Evolutionary conservation across 305 asterid species (phyloP).

Genomic region (Fraxinus dipetala): DNA sequence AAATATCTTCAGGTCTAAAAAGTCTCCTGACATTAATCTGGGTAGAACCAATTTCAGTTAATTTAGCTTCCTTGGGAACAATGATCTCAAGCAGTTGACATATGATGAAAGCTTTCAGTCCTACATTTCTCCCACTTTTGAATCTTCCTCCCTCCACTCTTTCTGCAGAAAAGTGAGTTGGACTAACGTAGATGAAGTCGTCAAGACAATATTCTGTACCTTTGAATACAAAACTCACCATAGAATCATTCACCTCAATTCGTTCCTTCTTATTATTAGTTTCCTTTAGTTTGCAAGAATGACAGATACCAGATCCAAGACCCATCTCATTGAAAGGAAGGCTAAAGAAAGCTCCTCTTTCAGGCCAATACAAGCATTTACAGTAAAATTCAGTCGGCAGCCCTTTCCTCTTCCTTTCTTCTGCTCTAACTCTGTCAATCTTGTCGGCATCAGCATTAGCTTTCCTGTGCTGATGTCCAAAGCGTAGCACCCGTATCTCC

Average conservation of each 20-base stretch:
- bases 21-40: slow-evolving; percentile 68
- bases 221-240: slow-evolving; percentile 44
- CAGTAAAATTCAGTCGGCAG: slow-evolving; percentile 74
- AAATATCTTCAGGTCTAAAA: slow-evolving; percentile 81
- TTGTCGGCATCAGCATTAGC: slow-evolving; percentile 59
- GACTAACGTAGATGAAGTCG: slow-evolving; percentile 74
- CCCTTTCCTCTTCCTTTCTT: slow-evolving; percentile 74
- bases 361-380: slow-evolving; percentile 80
- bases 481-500: slow-evolving; percentile 53
- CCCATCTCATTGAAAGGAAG: slow-evolving; percentile 55
- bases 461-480: slow-evolving; percentile 87
- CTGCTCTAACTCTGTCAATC: slow-evolving; percentile 70
- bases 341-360: slow-evolving; percentile 82
- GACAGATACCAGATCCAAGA: slow-evolving; percentile 76
- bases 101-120: slow-evolving; percentile 67
- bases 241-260: slow-evolving; percentile 44
- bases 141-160: slow-evolving; percentile 47
- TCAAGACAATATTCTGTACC: slow-evolving; percentile 58
- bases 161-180: slow-evolving; percentile 58
- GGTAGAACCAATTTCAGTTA: slow-evolving; percentile 40
- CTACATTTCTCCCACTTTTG: slow-evolving; percentile 91
- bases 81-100: slow-evolving; percentile 77
- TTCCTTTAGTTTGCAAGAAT: slow-evolving; percentile 56
- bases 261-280: slow-evolving; percentile 41
- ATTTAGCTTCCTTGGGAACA: slow-evolving; percentile 38